Evolutionary conservation across 192 early-diverging fungal species (phyloP).

Genomic region (Coemansia sp.): DNA sequence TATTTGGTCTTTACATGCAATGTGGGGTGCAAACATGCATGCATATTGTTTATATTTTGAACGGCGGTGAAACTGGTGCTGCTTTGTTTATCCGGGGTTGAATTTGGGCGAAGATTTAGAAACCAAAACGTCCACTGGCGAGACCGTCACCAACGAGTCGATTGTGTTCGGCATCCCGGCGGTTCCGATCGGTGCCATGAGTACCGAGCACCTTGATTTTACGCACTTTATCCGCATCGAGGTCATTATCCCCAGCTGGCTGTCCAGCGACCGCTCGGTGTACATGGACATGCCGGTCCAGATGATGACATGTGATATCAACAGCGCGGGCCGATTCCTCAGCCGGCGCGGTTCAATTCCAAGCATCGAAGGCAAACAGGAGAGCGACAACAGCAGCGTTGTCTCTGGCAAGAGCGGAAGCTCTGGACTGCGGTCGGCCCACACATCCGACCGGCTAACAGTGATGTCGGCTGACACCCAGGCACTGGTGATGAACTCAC

Average conservation of each 20-base stretch:
- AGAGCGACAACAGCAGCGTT: constrained; percentile 24
- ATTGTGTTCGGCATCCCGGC: constrained; percentile 28
- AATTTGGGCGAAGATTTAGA: constrained; percentile 20
- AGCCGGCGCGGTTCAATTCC: constrained; percentile 21
- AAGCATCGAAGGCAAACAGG: constrained; percentile 16
- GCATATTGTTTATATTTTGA: constrained; percentile 1
- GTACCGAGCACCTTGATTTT: constrained; percentile 39
- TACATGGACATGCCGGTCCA: constrained; percentile 42
- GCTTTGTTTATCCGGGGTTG: constrained; percentile 1
- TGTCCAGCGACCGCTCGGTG: constrained; percentile 45
- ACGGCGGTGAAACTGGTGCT: not conserved
- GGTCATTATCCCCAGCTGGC: constrained; percentile 39
- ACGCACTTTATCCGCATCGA: constrained; percentile 47
- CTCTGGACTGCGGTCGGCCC: constrained; percentile 13
- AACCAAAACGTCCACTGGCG: constrained; percentile 17
- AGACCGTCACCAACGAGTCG: constrained; percentile 21
- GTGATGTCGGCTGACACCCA: constrained; percentile 15
- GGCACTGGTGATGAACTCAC: constrained; percentile 20
- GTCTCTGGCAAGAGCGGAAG: constrained; percentile 28
- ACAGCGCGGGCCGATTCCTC: constrained; percentile 20
- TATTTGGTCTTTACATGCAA: not conserved
- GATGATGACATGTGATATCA: constrained; percentile 36
- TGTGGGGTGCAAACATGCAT: not conserved
- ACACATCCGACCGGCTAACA: constrained; percentile 5
- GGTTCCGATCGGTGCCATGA: constrained; percentile 25